Base-by-base conservation (phyloP, 2,329 filamentous ascomycete genomes). In the Fusarium sp. region DNA sequence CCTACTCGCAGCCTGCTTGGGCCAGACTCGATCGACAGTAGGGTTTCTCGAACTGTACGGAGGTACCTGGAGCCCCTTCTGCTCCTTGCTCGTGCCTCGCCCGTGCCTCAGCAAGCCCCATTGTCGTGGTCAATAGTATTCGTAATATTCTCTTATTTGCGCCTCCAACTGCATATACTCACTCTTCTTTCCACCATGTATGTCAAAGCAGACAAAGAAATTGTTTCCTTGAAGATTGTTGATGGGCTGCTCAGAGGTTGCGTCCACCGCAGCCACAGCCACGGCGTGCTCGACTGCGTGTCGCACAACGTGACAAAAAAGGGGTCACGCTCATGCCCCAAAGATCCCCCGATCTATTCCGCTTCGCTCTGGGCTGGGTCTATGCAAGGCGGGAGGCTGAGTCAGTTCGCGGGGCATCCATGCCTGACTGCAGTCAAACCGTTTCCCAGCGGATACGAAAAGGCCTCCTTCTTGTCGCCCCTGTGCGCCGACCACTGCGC, bases 1-100 rank as follows among this genome's bases (percentile, higher is more conserved):
- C 54, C 35, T 34, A 63, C 57, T 65, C 37, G 48, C 25, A 34
- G 59, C 52, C 68, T 62, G 70, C 57, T 52, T 70, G 45, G 62
- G 61, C 48, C 71, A 64, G 61, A 67, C 70, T 73, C 73, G 74
- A 78, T 78, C 76, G 75, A 68, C 76, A 69, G 73, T 68, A 75
- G 73, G 73, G 73, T 64, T 73, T 61, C 45, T 72, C 13, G 41
- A 68, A 64, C 59, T 56, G 70, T 63, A 60, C 25, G 27, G 60
- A 63, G 14, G 35, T 59, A 59, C 30, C 52, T 41, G 32, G 57
- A 30, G 32, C 52, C 52, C 35, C 37, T 30, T 59, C 32, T 30
- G 56, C 25, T 41, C 45, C 48, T 64, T 56, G 39, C 30, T 57
- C 43, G 59, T 59, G 37, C 48, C 57, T 71, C 39, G 67, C 67